Evolutionary conservation across 2,329 filamentous ascomycete species (phyloP).

Genomic region (Sclerotinia subarctica): DNA sequence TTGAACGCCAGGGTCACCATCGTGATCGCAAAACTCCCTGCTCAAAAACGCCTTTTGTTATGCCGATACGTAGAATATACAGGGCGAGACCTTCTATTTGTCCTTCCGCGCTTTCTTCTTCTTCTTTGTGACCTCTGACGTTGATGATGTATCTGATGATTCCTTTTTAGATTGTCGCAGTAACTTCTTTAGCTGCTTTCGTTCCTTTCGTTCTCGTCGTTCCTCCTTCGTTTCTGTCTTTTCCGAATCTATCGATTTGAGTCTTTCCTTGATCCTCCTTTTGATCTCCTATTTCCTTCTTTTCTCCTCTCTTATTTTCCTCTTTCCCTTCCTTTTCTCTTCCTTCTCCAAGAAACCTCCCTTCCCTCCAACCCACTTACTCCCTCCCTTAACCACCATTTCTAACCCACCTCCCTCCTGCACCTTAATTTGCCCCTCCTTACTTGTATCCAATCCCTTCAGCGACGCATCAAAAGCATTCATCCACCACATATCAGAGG

Average conservation of each 20-base stretch:
- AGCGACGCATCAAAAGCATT: slow-evolving; percentile 89
- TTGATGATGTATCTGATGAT: slow-evolving; percentile 25
- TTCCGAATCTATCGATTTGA: not conserved
- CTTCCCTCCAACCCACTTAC: slow-evolving; percentile 56
- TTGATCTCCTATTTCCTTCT: slow-evolving; percentile 31
- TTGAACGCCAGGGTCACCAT: slow-evolving; percentile 22
- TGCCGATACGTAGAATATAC: slow-evolving; percentile 16
- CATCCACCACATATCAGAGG: slow-evolving; percentile 93
- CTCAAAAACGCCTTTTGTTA: slow-evolving; percentile 31
- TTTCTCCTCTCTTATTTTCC: slow-evolving; percentile 33
- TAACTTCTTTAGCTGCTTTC: slow-evolving; percentile 39
- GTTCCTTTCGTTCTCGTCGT: slow-evolving; percentile 39
- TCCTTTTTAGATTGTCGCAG: slow-evolving; percentile 28
- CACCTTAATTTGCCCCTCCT: slow-evolving; percentile 55
- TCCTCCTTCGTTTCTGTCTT: slow-evolving; percentile 40
- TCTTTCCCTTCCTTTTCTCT: slow-evolving; percentile 36
- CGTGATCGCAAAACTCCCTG: slow-evolving; percentile 21
- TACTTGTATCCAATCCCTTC: slow-evolving; percentile 68
- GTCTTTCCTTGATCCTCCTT: not conserved
- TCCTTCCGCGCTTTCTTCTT: slow-evolving; percentile 36
- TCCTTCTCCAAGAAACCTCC: slow-evolving; percentile 61
- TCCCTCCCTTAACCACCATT: slow-evolving; percentile 52
- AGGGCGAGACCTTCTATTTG: slow-evolving; percentile 1
- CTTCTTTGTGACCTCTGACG: slow-evolving; percentile 36
- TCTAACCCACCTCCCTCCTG: slow-evolving; percentile 53